Conservation (phyloP, 2,329 filamentous ascomycete genomes). For the Bipolaris gigantea region DNA sequence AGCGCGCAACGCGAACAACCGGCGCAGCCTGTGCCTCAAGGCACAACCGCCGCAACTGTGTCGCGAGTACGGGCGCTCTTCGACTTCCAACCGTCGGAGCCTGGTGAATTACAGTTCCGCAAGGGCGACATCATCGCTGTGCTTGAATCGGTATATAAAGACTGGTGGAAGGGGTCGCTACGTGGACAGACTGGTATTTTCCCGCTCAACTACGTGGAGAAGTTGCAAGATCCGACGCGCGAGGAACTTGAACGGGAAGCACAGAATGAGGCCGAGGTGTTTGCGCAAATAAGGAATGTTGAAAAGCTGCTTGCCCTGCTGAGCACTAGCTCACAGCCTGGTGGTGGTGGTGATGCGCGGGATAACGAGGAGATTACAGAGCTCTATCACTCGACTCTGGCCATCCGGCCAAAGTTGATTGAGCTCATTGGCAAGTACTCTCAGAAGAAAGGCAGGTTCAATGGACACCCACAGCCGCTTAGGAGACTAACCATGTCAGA, state of each 20-base stretch:
- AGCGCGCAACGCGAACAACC: conserved; percentile 45
- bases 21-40: conserved; percentile 66
- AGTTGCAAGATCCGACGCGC: conserved; percentile 88
- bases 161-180: conserved; percentile 98
- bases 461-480: not conserved
- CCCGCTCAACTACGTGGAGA: conserved; percentile 97
- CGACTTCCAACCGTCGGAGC: conserved; percentile 92
- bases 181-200: conserved; percentile 97
- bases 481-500: conserved; percentile 57
- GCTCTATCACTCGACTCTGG: conserved; percentile 87
- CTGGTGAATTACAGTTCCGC: conserved; percentile 92
- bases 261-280: conserved; percentile 86
- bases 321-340: conserved; percentile 68
- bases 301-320: conserved; percentile 83
- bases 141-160: conserved; percentile 96
- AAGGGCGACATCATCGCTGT: conserved; percentile 98
- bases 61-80: conserved; percentile 91
- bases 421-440: conserved; percentile 99
- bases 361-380: conserved; percentile 96
- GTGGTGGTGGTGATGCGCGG: conserved; percentile 63
- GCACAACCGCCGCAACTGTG: conserved; percentile 93
- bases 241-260: conserved; percentile 95
- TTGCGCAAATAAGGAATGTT: conserved; percentile 75
- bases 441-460: conserved; percentile 83
- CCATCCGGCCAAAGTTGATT: conserved; percentile 94